These are phyloP conservation scores for Neoarthrinium moseri DNA, from an alignment of 2,329 filamentous ascomycete species.

Conservation along the genomic window DNA sequence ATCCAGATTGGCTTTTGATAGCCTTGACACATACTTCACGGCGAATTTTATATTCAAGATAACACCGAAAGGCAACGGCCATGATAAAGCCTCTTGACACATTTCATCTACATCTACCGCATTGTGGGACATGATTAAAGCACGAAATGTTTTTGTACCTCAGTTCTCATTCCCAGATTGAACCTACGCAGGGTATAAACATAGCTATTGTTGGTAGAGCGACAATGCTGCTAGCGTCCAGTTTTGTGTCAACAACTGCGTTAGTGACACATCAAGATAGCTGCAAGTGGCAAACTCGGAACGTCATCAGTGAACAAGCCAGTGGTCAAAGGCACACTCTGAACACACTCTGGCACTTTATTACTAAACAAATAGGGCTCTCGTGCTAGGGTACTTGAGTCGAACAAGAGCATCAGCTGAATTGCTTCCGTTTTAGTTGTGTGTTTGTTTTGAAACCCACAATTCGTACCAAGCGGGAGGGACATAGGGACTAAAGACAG, in stretches of 20 bases:
- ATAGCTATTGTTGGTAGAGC: background rate
- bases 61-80: background rate
- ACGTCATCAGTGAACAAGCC: background rate
- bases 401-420: background rate
- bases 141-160: background rate
- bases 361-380: background rate
- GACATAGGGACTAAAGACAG: background rate
- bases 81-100: background rate
- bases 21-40: background rate
- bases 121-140: background rate
- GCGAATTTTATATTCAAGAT: background rate
- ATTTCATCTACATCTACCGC: too few relatives aligned
- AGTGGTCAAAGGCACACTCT: background rate
- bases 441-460: background rate
- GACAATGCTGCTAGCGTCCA: background rate
- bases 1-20: background rate
- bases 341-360: background rate
- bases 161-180: background rate
- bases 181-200: background rate
- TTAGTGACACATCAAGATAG: background rate
- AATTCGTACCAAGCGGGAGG: background rate
- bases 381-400: background rate
- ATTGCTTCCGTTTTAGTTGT: background rate
- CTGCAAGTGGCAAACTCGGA: background rate
- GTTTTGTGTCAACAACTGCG: background rate